Evolutionary conservation across 805 yeast species (phyloP), one percentile per base, ranked within the genome.

Genomic region (Lipomyces kockii): DNA sequence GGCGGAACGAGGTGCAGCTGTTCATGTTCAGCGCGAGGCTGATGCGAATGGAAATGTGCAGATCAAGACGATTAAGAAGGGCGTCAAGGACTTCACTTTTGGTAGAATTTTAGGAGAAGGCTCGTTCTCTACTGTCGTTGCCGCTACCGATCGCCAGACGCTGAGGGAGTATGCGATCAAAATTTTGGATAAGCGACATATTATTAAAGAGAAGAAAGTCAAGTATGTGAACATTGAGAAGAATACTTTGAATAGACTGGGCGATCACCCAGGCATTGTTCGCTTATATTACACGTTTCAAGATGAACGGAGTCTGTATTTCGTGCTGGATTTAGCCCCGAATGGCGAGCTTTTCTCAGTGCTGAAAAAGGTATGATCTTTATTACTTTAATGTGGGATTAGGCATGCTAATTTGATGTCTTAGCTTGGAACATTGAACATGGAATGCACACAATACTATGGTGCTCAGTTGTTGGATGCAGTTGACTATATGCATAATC

Each of bases 181-280:
- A 79, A 90, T 95, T 1, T 86, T 96, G 20, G 92, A 95, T 56
- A 95, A 95, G 78, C 85, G 89, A 55, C 98, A 95, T 78, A 95
- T 95, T 58, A 96, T 95, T 69, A 88, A 91, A 77, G 99, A 95
- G 78, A 90, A 90, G 76, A 95, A 95, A 78, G 92, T 92, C 76
- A 95, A 95, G 78, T 95, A 95, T 76, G 99, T 95, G 66, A 92
- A 92, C 77, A 94, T 95, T 66, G 99, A 95, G 76, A 95, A 95
- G 77, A 88, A 90, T 64, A 91, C 98, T 0, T 80, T 95, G 70
- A 93, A 92, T 78, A 80, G 94, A 29, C 81, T 95, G 70, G 97
- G 97, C 2, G 88, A 89, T 64, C 98, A 95, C 76, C 97, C 98
- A 0, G 99, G 99, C 0, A 89, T 95, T 35, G 96, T 95, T 25